These are phyloP conservation scores for Pichia pseudocactophila DNA, from an alignment of 805 yeast genomes.

Conservation along the genomic window DNA sequence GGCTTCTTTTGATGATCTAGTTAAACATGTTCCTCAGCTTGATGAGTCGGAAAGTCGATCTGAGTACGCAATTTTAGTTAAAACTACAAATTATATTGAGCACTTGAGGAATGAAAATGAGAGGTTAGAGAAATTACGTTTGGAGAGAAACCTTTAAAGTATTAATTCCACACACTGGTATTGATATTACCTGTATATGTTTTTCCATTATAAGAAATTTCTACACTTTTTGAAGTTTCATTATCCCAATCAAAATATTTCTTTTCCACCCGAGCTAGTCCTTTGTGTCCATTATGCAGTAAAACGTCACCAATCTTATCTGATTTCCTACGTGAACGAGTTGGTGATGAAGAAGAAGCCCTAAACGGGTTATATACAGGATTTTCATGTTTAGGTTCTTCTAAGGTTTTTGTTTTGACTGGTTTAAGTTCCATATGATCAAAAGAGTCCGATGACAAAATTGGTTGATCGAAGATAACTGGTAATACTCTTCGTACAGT, in stretches of 20 bases:
- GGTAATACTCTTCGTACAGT: slow-evolving; percentile 82
- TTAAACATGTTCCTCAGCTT: slow-evolving; percentile 66
- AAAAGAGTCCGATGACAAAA: slow-evolving; percentile 7
- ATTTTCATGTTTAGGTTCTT: slow-evolving; percentile 1
- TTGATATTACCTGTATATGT: slow-evolving; percentile 4
- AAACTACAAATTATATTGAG: slow-evolving; percentile 42
- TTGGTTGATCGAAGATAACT: slow-evolving; percentile 30
- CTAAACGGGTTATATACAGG: slow-evolving; percentile 11
- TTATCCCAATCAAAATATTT: slow-evolving; percentile 25
- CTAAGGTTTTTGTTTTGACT: background rate
- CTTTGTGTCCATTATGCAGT: slow-evolving; percentile 47
- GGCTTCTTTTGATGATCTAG: slow-evolving; percentile 69
- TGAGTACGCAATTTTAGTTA: slow-evolving; percentile 65
- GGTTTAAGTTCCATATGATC: slow-evolving; percentile 13
- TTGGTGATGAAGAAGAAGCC: background rate
- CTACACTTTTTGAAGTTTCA: slow-evolving; percentile 2
- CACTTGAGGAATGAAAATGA: slow-evolving; percentile 42
- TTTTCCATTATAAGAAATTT: background rate
- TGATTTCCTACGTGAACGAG: slow-evolving; percentile 16
- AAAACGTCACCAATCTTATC: slow-evolving; percentile 56
- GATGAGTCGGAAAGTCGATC: slow-evolving; percentile 66
- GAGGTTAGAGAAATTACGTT: slow-evolving; percentile 4
- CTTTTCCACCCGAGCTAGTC: slow-evolving; percentile 51
- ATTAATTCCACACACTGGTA: slow-evolving; percentile 5
- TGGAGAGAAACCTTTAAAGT: slow-evolving; percentile 10